Evolutionary conservation across 1,284 basidiomycete genomes (phyloP).

Genomic region (Mrakiaceae sp.): DNA sequence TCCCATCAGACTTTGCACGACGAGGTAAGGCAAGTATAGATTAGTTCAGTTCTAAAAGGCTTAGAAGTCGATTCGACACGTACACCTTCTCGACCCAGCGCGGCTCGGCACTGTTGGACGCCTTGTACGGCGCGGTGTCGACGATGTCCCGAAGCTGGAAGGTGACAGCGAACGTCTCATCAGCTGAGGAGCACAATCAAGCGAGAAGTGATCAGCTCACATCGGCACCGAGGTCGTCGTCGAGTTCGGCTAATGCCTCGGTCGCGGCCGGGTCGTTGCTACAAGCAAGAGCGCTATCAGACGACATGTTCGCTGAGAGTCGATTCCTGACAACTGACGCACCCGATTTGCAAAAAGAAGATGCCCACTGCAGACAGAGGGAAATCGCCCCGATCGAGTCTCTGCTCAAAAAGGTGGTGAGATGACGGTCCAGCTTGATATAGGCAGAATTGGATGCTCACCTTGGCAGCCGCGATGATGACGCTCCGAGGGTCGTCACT

Average conservation of each 20-base stretch:
- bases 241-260: conserved; percentile 40
- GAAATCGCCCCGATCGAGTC: conserved; percentile 42
- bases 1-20: conserved; percentile 35
- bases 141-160: conserved; percentile 36
- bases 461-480: conserved; percentile 41
- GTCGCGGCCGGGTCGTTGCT: conserved; percentile 36
- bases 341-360: conserved; percentile 47
- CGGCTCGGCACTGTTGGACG: conserved; percentile 35
- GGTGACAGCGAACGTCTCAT: not conserved
- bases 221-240: conserved; percentile 38
- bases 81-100: conserved; percentile 43
- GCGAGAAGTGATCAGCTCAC: not conserved
- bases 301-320: not conserved
- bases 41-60: no score
- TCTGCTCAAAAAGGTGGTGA: no score
- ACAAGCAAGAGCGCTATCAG: conserved; percentile 21
- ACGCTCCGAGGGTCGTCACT: conserved; percentile 32
- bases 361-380: conserved; percentile 44
- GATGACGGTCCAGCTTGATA: no score
- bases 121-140: conserved; percentile 45
- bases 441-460: no score
- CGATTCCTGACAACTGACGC: not conserved
- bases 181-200: not conserved
- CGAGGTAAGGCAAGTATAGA: no score
- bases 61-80: no score